phyloP scores from a whole-genome alignment of 2,329 filamentous ascomycete species.

The Exophiala xenobiotica region DNA sequence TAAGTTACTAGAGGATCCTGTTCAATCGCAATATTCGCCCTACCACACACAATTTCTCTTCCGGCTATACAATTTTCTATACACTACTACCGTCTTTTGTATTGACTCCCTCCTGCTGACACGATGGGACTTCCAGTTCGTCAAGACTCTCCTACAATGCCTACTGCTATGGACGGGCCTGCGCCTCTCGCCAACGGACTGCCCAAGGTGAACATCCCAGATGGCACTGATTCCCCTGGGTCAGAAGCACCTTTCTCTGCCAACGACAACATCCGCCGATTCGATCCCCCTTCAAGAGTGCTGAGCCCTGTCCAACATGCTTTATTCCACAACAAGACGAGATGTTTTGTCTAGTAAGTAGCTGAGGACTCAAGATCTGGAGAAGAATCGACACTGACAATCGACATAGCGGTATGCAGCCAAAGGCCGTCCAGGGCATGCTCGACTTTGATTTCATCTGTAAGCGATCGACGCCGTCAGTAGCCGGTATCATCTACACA shows the following conservation, averaged over 20 bases:
- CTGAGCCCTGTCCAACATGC: slow-evolving; percentile 86
- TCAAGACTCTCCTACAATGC: slow-evolving; percentile 27
- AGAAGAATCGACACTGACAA: slow-evolving; percentile 33
- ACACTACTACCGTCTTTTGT: slow-evolving; percentile 6
- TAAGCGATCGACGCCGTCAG: slow-evolving; percentile 94
- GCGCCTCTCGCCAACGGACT: slow-evolving; percentile 40
- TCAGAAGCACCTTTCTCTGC: slow-evolving; percentile 56
- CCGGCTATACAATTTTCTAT: slow-evolving; percentile 4
- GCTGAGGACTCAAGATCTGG: slow-evolving; percentile 50
- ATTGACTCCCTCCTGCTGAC: slow-evolving; percentile 27
- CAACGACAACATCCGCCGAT: slow-evolving; percentile 99
- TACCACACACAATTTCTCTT: slow-evolving; percentile 6
- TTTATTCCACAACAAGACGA: slow-evolving; percentile 98
- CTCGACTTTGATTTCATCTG: slow-evolving; percentile 99
- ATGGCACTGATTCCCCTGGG: slow-evolving; percentile 34
- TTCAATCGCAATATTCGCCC: slow-evolving; percentile 8
- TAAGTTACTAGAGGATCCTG: slow-evolving; percentile 17
- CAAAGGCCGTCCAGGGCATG: slow-evolving; percentile 86
- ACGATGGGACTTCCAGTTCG: slow-evolving; percentile 28
- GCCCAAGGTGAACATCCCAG: slow-evolving; percentile 53
- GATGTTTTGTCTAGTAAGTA: slow-evolving; percentile 97
- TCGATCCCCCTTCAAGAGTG: slow-evolving; percentile 86
- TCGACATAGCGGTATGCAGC: slow-evolving; percentile 75
- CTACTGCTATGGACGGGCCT: slow-evolving; percentile 56
- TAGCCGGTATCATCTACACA: slow-evolving; percentile 99